Conservation (phyloP, 805 yeast species). For the Barnettozyma botsteinii region DNA sequence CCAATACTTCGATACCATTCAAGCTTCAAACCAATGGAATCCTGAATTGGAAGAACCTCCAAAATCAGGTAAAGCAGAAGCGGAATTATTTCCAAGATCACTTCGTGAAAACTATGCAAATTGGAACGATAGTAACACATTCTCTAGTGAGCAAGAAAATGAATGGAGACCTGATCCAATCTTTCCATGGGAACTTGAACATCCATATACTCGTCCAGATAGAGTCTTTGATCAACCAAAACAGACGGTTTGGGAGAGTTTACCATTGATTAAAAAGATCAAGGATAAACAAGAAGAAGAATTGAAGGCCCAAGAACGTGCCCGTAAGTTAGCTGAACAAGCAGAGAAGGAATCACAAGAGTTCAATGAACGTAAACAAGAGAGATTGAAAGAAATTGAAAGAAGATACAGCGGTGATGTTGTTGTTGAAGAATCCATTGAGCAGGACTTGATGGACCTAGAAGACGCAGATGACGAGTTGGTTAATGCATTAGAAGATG, state of each 20-base stretch:
- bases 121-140: constrained; percentile 4
- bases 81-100: constrained; percentile 19
- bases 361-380: constrained; percentile 11
- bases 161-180: constrained; percentile 20
- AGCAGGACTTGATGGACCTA: constrained; percentile 8
- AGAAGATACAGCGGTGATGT: constrained; percentile 9
- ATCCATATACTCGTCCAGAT: constrained; percentile 12
- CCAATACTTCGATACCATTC: constrained; percentile 17
- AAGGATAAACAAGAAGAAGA: constrained; percentile 13
- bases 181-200: constrained; percentile 29
- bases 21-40: constrained; percentile 33
- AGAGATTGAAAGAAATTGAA: constrained; percentile 21
- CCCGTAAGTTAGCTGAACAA: constrained; percentile 7
- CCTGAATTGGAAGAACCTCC: constrained; percentile 42
- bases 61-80: constrained; percentile 24
- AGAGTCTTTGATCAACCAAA: constrained; percentile 20
- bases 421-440: constrained; percentile 1
- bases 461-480: constrained; percentile 6
- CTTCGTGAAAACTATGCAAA: neutral
- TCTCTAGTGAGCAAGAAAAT: neutral
- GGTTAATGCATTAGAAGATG: constrained; percentile 1
- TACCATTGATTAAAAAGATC: constrained; percentile 21
- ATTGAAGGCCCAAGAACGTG: constrained; percentile 6
- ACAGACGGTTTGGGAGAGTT: constrained; percentile 17
- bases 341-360: constrained; percentile 21